These are phyloP conservation scores for Aspergillus ellipticus DNA, from an alignment of 495 filamentous ascomycete species.

Conservation along the genomic window DNA sequence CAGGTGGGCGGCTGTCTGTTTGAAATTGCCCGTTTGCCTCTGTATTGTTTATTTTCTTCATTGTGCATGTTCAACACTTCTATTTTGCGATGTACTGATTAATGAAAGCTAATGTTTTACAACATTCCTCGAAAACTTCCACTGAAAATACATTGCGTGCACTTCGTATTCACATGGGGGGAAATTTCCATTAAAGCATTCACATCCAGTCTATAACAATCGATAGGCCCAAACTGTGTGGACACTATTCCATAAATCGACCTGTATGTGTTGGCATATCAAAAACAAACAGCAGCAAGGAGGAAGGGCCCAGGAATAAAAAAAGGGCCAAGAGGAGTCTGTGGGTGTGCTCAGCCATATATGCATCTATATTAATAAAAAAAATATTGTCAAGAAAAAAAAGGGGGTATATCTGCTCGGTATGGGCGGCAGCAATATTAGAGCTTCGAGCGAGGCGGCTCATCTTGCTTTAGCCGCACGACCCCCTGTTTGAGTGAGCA, in stretches of 20 bases:
- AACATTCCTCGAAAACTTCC: neutral
- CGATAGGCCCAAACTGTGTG: too few species aligned
- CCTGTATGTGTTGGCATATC: too few species aligned
- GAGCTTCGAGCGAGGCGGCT: constrained; percentile 39
- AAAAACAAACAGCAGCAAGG: neutral
- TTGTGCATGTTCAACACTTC: neutral
- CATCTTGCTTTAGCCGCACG: constrained; percentile 44
- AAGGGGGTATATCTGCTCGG: neutral
- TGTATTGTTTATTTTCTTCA: constrained; percentile 5
- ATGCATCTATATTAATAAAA: neutral
- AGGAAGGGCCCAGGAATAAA: neutral
- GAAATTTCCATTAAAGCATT: too few species aligned
- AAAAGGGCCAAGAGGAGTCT: neutral
- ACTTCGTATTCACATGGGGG: too few species aligned
- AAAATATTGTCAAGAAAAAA: neutral
- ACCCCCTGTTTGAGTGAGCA: constrained; percentile 31
- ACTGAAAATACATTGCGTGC: neutral
- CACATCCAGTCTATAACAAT: too few species aligned
- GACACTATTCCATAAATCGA: too few species aligned
- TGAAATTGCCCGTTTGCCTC: constrained; percentile 8
- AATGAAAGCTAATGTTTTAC: neutral
- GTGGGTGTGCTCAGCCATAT: neutral
- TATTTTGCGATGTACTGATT: neutral
- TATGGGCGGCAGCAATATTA: constrained; percentile 12
- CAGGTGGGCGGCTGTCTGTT: constrained; percentile 36